These are phyloP conservation scores for Pseudocercospora cruenta DNA, from an alignment of 2,329 filamentous ascomycete species.

Conservation along the genomic window DNA sequence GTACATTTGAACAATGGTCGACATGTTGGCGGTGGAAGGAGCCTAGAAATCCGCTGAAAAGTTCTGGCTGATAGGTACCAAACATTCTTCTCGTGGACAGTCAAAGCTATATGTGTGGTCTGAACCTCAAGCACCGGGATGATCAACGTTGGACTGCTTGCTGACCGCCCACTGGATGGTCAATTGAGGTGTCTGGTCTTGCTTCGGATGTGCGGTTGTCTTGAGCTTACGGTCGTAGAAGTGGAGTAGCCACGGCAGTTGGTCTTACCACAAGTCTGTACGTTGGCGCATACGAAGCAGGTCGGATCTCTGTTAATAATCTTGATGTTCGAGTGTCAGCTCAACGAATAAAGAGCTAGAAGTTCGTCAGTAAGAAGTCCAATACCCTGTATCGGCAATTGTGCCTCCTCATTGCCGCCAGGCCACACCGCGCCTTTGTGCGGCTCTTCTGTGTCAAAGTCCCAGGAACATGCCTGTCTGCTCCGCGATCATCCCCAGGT, in stretches of 20 bases:
- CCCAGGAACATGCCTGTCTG: neutral
- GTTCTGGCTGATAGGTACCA: neutral
- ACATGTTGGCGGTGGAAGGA: neutral
- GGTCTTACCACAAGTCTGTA: neutral
- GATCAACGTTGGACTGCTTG: neutral
- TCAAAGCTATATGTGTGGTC: neutral
- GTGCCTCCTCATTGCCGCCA: neutral
- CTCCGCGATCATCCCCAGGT: neutral
- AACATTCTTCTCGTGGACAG: neutral
- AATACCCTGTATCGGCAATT: neutral
- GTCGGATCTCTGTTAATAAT: neutral
- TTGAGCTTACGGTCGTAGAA: neutral
- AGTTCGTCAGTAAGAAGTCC: neutral
- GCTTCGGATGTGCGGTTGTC: neutral
- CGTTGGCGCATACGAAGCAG: neutral
- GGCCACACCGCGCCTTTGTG: neutral
- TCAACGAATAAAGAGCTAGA: neutral
- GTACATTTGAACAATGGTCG: neutral
- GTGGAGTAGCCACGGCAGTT: constrained; percentile 2
- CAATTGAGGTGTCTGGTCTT: neutral
- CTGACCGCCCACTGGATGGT: neutral
- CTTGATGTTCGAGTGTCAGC: neutral
- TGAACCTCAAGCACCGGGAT: neutral
- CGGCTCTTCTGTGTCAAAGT: neutral
- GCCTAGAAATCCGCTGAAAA: neutral